Evolutionary conservation across 2,329 filamentous ascomycete species (phyloP), one percentile per base, ranked within the genome.

Genomic region (Monosporascus sp.): DNA sequence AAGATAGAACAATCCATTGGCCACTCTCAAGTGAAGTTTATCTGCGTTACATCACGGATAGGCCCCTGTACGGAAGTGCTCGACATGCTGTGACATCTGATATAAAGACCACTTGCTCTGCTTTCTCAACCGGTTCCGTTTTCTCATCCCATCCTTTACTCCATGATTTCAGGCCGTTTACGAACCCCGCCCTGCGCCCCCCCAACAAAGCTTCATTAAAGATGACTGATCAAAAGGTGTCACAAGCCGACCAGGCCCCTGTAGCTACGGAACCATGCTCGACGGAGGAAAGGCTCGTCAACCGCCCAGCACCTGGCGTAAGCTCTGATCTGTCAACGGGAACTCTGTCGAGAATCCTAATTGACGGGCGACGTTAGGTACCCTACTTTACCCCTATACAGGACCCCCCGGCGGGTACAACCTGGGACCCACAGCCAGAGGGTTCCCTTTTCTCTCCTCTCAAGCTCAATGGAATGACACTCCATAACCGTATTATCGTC

Each of bases 401-500:
- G 43, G 56, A 63, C 17, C 62, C 61, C 22, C 56, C 59, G 20
- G 55, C 57, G 9, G 59, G 54, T 31, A 51, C 56, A 6, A 45
- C 56, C 7, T 54, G 52, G 53, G 60, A 59, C 44, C 20, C 49
- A 20, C 61, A 60, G 40, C 55, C 53, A 2, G 56, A 59, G 38
- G 49, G 52, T 31, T 59, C 56, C 3, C 62, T 79, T 26, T 78
- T 79, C 63, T 69, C 67, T 0, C 75, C 76, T 3, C 61, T 79
- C 40, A 74, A 66, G 47, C 71, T 79, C 49, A 69, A 76, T 38
- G 68, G 69, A 48, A 61, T 76, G 34, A 72, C 68, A 6, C 68
- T 78, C 47, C 75, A 72, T 38, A 79, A 79, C 56, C 72, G 76
- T 43, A 71, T 77, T 52, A 69, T 74, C 56, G 70, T 78, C 41